phyloP scores from a whole-genome alignment of 768 basidiomycete genomes.

The Boletellus sp. region DNA sequence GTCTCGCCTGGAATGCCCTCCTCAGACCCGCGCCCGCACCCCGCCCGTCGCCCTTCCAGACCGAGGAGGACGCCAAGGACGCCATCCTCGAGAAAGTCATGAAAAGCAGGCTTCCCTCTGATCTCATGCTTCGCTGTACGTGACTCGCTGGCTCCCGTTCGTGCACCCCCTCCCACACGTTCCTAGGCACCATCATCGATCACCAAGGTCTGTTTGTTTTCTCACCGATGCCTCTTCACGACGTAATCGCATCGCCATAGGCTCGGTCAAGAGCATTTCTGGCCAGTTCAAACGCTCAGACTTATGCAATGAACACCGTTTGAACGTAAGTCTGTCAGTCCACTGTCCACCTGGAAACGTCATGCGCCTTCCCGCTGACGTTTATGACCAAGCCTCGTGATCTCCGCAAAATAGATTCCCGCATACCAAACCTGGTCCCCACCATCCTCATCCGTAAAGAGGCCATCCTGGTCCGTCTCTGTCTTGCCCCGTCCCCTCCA shows the following conservation, averaged over 20 bases:
- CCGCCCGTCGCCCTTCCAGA: conserved; percentile 26
- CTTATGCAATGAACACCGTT: conserved; percentile 78
- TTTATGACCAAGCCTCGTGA: conserved; percentile 72
- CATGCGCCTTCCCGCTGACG: conserved; percentile 22
- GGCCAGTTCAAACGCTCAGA: conserved; percentile 90
- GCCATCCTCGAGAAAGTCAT: conserved; percentile 81
- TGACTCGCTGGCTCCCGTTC: conserved; percentile 19
- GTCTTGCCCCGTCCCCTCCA: neutral
- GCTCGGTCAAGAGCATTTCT: conserved; percentile 82
- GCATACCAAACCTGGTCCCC: conserved; percentile 90
- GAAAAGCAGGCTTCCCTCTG: conserved; percentile 83
- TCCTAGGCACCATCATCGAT: conserved; percentile 81
- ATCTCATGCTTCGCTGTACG: conserved; percentile 89
- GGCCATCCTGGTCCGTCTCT: conserved; percentile 72
- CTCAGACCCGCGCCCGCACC: conserved; percentile 1
- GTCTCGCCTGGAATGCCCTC: conserved; percentile 29
- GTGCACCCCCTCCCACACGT: conserved; percentile 14
- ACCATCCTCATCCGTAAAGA: conserved; percentile 88
- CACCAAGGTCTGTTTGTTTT: conserved; percentile 57
- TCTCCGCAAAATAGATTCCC: conserved; percentile 92
- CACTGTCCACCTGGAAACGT: conserved; percentile 10
- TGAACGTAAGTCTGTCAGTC: conserved; percentile 66
- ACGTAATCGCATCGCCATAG: conserved; percentile 41
- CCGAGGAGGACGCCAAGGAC: conserved; percentile 68
- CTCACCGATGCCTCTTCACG: conserved; percentile 9